Base-by-base conservation (phyloP, 2,329 filamentous ascomycete genomes). In the Claviceps humidiphila region DNA sequence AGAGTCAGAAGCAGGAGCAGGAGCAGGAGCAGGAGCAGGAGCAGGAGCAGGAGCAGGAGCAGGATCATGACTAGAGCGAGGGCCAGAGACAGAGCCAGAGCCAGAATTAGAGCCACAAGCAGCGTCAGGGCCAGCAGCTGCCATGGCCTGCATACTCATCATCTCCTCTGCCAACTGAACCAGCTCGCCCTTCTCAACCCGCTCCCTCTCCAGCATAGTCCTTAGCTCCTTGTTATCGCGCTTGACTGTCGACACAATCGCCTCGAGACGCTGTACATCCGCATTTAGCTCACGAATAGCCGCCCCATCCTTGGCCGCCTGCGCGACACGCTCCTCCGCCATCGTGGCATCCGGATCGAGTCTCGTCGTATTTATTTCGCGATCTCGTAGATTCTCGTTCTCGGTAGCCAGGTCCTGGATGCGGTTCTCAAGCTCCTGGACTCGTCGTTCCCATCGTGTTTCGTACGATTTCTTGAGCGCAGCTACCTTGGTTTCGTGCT, bases 401-500 rank as follows among this genome's bases (percentile, higher is more conserved):
- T 94, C 87, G 49, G 80, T 78, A 50, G 72, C 71, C 11, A 91
- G 75, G 44, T 85, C 79, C 46, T 82, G 81, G 44, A 95, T 74
- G 56, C 81, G 82, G 17, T 67, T 66, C 67, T 95, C 87, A 2
- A 95, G 78, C 60, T 91, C 87, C 51, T 80, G 80, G 53, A 91
- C 80, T 63, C 85, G 87, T 75, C 94, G 94, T 68, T 95, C 89
- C 80, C 89, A 93, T 51, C 91, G 83, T 47, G 80, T 79, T 66
- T 96, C 89, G 70, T 97, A 85, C 56, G 79, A 84, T 69, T 84
- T 84, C 71, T 85, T 97, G 58, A 98, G 75, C 4, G 90, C 91
- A 1, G 87, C 80, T 45, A 97, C 91, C 73, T 98, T 98, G 56
- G 84, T 88, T 72, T 97, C 91, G 66, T 98, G 93, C 71, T 98